A percentile compares a stretch with the other conserved stretches of the same genome.
These are phyloP conservation scores for Sporothrix variecibatus DNA, from an alignment of 2,329 filamentous ascomycete genomes.

Conservation along the genomic window DNA sequence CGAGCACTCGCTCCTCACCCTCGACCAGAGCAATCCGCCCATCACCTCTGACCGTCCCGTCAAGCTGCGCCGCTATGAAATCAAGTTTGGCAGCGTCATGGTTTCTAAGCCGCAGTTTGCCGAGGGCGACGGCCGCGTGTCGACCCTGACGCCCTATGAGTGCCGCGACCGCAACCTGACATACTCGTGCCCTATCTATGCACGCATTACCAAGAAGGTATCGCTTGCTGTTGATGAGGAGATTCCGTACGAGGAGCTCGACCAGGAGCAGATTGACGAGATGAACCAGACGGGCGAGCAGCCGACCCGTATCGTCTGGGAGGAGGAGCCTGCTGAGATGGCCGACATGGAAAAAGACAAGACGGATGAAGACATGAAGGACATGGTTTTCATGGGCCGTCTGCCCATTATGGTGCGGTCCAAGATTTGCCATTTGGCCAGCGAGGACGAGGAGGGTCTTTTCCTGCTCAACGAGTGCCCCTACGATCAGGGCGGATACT, in stretches of 20 bases:
- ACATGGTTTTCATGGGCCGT: constrained; percentile 89
- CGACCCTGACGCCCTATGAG: constrained; percentile 87
- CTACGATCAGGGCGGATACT: constrained; percentile 97
- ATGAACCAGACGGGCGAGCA: constrained; percentile 57
- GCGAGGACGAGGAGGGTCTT: constrained; percentile 79
- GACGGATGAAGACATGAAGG: constrained; percentile 60
- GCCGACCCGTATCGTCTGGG: constrained; percentile 61
- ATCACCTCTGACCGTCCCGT: constrained; percentile 75
- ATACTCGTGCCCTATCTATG: constrained; percentile 88
- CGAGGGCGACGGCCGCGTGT: constrained; percentile 87
- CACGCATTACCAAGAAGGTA: constrained; percentile 83
- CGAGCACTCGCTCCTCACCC: constrained; percentile 86
- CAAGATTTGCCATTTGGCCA: constrained; percentile 86
- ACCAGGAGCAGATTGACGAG: constrained; percentile 62
- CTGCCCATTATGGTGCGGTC: constrained; percentile 98
- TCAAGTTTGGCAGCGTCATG: constrained; percentile 89
- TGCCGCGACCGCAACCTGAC: constrained; percentile 94
- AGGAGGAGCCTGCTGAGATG: constrained; percentile 58
- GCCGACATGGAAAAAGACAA: constrained; percentile 55
- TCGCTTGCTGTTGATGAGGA: constrained; percentile 78
- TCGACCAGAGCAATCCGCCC: constrained; percentile 87
- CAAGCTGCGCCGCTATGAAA: constrained; percentile 87
- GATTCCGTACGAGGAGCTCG: constrained; percentile 66
- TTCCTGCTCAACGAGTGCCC: constrained; percentile 95
- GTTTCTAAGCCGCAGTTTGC: constrained; percentile 88